Percentiles rank a stretch among this genome's conserved stretches.
Conservation (phyloP, 192 early-diverging fungal species). For the Backusella circina region DNA sequence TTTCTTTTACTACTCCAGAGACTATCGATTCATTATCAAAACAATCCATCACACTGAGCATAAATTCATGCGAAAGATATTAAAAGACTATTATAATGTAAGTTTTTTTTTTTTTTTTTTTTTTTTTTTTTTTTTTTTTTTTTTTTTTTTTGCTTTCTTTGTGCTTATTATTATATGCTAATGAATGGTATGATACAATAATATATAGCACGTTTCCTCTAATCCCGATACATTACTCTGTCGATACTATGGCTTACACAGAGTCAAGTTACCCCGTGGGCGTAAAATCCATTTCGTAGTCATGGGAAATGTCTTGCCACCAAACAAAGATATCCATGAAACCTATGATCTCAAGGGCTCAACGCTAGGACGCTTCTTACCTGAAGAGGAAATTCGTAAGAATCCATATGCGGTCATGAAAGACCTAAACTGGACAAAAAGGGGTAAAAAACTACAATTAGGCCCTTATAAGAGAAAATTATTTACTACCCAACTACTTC, state of each 20-base stretch:
- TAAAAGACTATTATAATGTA: conserved; percentile 80
- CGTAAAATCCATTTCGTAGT: conserved; percentile 98
- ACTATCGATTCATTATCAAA: conserved; percentile 99
- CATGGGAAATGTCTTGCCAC: conserved; percentile 98
- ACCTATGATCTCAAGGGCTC: conserved; percentile 97
- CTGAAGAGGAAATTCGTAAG: conserved; percentile 70
- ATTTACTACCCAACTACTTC: conserved; percentile 85
- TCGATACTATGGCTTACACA: conserved; percentile 92
- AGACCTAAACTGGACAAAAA: conserved; percentile 92
- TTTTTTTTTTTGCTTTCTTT: too few relatives aligned
- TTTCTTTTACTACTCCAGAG: conserved; percentile 98
- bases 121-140: too few relatives aligned
- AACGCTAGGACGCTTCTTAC: conserved; percentile 78
- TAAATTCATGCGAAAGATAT: conserved; percentile 86
- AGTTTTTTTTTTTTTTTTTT: conserved; percentile 12
- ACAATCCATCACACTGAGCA: conserved; percentile 96
- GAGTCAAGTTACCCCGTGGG: conserved; percentile 90
- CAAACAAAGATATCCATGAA: conserved; percentile 97
- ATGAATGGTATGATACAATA: not conserved
- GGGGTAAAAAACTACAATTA: conserved; percentile 68
- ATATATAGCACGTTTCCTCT: conserved; percentile 68
- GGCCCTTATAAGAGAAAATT: conserved; percentile 78
- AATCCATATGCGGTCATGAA: conserved; percentile 92
- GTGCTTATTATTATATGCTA: too few relatives aligned
- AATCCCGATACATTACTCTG: conserved; percentile 91